Percentiles rank a stretch among this genome's conserved stretches.
These are phyloP conservation scores for Fusarium denticulatum DNA, from an alignment of 2,329 filamentous ascomycete species.

Conservation along the genomic window DNA sequence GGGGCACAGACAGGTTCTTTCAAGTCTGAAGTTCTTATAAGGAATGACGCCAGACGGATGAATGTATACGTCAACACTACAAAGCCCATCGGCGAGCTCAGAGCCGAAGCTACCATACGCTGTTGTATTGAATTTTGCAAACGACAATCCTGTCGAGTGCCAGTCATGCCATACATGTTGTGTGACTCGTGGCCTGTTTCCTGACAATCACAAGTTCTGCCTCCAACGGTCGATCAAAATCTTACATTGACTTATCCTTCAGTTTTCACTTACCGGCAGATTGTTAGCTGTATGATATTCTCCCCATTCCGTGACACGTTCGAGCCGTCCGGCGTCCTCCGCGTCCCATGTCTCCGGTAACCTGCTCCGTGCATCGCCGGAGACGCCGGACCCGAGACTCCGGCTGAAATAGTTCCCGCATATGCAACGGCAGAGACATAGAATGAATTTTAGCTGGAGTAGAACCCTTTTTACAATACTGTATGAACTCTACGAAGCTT, in stretches of 20 bases:
- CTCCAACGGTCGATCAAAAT: neutral
- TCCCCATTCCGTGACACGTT: slow-evolving; percentile 30
- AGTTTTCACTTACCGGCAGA: neutral
- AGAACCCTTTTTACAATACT: neutral
- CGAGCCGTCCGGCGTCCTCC: slow-evolving; percentile 26
- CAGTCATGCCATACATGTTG: neutral
- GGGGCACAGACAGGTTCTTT: slow-evolving; percentile 6
- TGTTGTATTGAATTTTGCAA: neutral
- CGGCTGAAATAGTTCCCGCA: slow-evolving; percentile 21
- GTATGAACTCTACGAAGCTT: slow-evolving; percentile 9
- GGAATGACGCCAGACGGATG: slow-evolving; percentile 40
- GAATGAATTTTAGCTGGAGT: neutral
- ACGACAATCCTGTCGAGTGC: neutral
- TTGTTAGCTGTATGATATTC: slow-evolving; percentile 13
- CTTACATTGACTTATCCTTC: neutral
- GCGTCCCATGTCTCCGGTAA: slow-evolving; percentile 23
- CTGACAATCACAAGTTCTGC: neutral
- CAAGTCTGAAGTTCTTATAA: neutral
- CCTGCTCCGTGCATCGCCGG: slow-evolving; percentile 30
- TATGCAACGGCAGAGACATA: slow-evolving; percentile 1
- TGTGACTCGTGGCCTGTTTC: slow-evolving; percentile 21
- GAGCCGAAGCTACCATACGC: slow-evolving; percentile 3
- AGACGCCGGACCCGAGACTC: slow-evolving; percentile 32
- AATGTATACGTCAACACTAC: slow-evolving; percentile 37
- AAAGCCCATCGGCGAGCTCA: neutral